Percentiles rank a stretch among this genome's conserved stretches.
Evolutionary conservation across 306 rosid genomes (phyloP).

Genomic region (Cyclanthera cordifolia): DNA sequence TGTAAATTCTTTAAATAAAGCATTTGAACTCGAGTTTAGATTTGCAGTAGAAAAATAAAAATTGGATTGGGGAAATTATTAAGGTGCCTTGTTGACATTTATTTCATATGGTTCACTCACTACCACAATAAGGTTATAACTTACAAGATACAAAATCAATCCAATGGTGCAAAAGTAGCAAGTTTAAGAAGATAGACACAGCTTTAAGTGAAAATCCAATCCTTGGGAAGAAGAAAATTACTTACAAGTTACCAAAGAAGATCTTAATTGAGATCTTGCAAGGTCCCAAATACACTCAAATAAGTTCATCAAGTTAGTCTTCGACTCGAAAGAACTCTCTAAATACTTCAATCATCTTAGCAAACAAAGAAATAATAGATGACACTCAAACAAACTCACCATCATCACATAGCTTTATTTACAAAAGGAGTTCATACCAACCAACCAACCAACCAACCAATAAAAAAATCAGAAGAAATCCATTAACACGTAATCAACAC

Average conservation of each 20-base stretch:
- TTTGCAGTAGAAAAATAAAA: slow-evolving; percentile 3
- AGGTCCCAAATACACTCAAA: background rate
- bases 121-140: background rate
- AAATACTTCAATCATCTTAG: background rate
- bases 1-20: background rate
- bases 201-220: background rate
- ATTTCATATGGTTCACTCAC: background rate
- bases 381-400: background rate
- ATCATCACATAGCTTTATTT: slow-evolving; percentile 3
- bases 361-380: background rate
- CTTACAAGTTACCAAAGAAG: background rate
- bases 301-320: no score
- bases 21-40: background rate
- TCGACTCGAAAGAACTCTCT: no score
- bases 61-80: background rate
- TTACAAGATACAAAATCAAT: background rate
- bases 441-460: background rate
- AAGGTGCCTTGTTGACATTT: background rate
- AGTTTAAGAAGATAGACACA: background rate
- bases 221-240: background rate
- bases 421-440: background rate
- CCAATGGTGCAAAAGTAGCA: background rate
- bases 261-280: background rate
- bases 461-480: background rate
- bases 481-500: no score